Conservation (phyloP, 2,329 filamentous ascomycete species). For the Colletotrichum tropicicola region DNA sequence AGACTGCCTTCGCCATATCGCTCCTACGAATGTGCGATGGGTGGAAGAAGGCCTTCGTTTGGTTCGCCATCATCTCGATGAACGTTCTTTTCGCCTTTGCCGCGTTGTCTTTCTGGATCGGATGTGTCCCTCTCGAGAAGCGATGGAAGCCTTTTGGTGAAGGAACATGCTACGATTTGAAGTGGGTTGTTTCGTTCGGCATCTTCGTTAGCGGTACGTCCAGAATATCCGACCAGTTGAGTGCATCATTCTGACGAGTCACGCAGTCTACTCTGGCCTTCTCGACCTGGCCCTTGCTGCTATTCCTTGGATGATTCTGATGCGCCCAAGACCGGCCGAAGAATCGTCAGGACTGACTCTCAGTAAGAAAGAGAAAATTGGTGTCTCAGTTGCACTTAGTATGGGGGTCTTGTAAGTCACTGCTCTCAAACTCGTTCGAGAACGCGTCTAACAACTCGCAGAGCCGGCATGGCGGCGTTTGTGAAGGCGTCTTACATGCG, state of each 20-base stretch:
- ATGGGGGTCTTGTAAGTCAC: slow-evolving; percentile 34
- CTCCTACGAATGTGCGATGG: slow-evolving; percentile 41
- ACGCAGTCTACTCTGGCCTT: slow-evolving; percentile 36
- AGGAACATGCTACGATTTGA: slow-evolving; percentile 22
- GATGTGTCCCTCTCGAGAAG: slow-evolving; percentile 33
- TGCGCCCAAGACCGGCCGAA: slow-evolving; percentile 33
- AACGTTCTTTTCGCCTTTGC: slow-evolving; percentile 34
- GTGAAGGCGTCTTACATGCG: slow-evolving; percentile 29
- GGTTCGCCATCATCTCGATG: slow-evolving; percentile 42
- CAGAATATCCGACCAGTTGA: accelerated
- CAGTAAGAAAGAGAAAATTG: slow-evolving; percentile 44
- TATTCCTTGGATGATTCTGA: slow-evolving; percentile 47
- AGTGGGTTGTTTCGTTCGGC: slow-evolving; percentile 23
- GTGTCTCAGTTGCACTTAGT: slow-evolving; percentile 45
- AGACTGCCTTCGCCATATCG: slow-evolving; percentile 48
- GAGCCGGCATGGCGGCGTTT: slow-evolving; percentile 30
- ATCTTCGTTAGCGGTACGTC: slow-evolving; percentile 24
- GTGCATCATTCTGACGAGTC: background rate
- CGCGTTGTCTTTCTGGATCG: slow-evolving; percentile 34
- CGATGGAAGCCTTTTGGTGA: slow-evolving; percentile 29
- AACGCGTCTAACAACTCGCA: background rate
- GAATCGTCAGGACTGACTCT: slow-evolving; percentile 20
- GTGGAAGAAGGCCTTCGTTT: slow-evolving; percentile 37
- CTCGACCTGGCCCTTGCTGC: slow-evolving; percentile 47
- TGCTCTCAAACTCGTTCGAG: background rate